These are phyloP conservation scores for Lagerstroemia speciosa DNA, from an alignment of 345 rosid species.

Conservation along the genomic window DNA sequence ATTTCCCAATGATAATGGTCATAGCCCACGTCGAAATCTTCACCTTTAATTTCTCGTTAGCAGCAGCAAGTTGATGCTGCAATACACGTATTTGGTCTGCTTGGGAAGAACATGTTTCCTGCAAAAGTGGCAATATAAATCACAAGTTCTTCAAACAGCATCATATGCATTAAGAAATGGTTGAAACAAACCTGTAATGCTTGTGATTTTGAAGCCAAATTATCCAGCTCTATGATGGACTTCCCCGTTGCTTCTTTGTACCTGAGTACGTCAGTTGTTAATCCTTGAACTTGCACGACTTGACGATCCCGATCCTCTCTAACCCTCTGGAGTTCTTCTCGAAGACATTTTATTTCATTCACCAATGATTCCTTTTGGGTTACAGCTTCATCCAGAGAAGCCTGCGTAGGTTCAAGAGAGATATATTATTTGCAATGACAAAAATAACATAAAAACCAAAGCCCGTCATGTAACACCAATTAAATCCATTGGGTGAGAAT, in stretches of 20 bases:
- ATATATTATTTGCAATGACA: not conserved
- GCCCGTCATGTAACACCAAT: not conserved
- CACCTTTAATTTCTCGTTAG: slow-evolving; percentile 84
- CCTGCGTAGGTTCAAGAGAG: slow-evolving; percentile 25
- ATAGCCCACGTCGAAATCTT: not conserved
- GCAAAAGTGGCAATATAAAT: slow-evolving; percentile 7
- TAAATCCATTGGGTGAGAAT: not conserved
- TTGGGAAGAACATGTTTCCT: slow-evolving; percentile 83
- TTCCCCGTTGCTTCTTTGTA: slow-evolving; percentile 68
- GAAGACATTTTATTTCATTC: slow-evolving; percentile 58
- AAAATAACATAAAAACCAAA: not conserved
- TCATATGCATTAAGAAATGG: not conserved
- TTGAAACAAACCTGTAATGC: slow-evolving; percentile 62
- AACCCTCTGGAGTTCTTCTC: slow-evolving; percentile 73
- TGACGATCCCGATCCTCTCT: slow-evolving; percentile 87
- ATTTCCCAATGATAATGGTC: not conserved
- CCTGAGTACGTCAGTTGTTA: slow-evolving; percentile 46
- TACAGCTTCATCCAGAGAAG: slow-evolving; percentile 64
- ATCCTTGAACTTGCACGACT: slow-evolving; percentile 40
- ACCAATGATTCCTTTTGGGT: slow-evolving; percentile 52
- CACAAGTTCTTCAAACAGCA: slow-evolving; percentile 6
- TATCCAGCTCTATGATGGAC: slow-evolving; percentile 56
- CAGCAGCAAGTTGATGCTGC: slow-evolving; percentile 54
- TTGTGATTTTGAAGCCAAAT: slow-evolving; percentile 44
- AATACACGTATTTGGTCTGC: slow-evolving; percentile 52